A percentile compares a stretch with the other conserved stretches of the same genome.
phyloP scores from a whole-genome alignment of 805 yeast genomes.

The Candida cerambycidarum region DNA sequence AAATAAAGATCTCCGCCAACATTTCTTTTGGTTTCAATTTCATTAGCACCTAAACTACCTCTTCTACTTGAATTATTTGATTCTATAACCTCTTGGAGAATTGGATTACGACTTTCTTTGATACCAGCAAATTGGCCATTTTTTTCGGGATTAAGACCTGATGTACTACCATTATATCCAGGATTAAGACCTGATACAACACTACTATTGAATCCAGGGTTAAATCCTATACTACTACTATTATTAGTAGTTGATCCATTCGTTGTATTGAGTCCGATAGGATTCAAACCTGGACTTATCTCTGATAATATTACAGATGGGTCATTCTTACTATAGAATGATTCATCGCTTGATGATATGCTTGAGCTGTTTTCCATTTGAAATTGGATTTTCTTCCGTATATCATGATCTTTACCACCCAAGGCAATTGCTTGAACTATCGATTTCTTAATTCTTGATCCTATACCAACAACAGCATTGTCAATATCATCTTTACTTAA shows the following conservation, averaged over 20 bases:
- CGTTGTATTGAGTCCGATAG: slow-evolving; percentile 14
- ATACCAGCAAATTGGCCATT: slow-evolving; percentile 21
- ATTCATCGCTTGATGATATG: slow-evolving; percentile 30
- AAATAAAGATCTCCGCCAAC: slow-evolving; percentile 47
- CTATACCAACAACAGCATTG: slow-evolving; percentile 81
- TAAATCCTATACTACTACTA: too few relatives aligned
- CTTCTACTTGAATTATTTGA: slow-evolving; percentile 29
- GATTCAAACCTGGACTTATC: slow-evolving; percentile 8
- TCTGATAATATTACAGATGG: slow-evolving; percentile 36
- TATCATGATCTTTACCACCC: slow-evolving; percentile 26
- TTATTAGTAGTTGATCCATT: too few relatives aligned
- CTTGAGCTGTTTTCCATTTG: slow-evolving; percentile 27
- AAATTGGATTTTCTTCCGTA: slow-evolving; percentile 20
- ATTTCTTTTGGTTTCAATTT: slow-evolving; percentile 45
- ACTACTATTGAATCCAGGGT: too few relatives aligned
- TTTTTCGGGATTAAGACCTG: background rate
- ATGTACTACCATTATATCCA: too few relatives aligned
- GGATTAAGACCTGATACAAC: too few relatives aligned
- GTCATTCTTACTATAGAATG: slow-evolving; percentile 17
- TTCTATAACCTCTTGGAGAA: slow-evolving; percentile 36
- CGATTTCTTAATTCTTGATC: slow-evolving; percentile 57
- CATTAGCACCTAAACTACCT: slow-evolving; percentile 38
- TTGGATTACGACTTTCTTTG: slow-evolving; percentile 28
- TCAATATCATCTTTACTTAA: slow-evolving; percentile 68
- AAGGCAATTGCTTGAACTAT: slow-evolving; percentile 43